Evolutionary conservation across 2,329 filamentous ascomycete species (phyloP), one percentile per base, ranked within the genome.

Genomic region (Epicoccum sorghinum): DNA sequence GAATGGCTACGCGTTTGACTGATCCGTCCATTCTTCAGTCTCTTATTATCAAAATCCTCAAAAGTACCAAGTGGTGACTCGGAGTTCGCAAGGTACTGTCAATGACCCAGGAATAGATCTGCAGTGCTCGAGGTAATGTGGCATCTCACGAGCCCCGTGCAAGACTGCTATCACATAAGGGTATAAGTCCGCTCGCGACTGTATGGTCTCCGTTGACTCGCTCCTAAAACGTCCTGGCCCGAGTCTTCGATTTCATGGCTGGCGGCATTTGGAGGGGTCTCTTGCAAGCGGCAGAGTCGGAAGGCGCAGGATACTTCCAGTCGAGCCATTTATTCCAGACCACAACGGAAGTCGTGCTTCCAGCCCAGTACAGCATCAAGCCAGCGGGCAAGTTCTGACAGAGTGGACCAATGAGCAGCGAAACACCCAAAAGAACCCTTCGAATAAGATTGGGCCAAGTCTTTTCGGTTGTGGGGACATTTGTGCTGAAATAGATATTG

Each of bases 291-390:
- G 53, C 59, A 42, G 62, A 65, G 7, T 61, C 65, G 30, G 33
- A 56, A 3, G 68, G 63, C 3, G 62, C 57, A 5, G 71, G 71
- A 41, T 69, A 67, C 42, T 46, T 69, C 58, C 64, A 56, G 41
- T 74, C 68, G 14, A 74, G 61, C 63, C 64, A 74, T 7, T 52
- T 42, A 44, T 74, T 73, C 66, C 69, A 71, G 5, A 72, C 4
- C 22, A 73, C 68, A 18, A 72, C 72, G 8, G 66, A 72, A 4
- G 62, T 49, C 3, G 71, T 74, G 39, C 73, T 75, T 6, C 62
- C 64, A 4, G 59, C 63, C 73, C 73, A 72, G 46, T 79, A 80
- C n/a, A 78, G 61, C 59, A 78, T 55, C n/a, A 80, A 51, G 2
- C 66, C 77, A 12, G 73, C 71, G 1, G 78, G 78, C 4, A 79